phyloP scores from a whole-genome alignment of 106 monocot genomes.

The Vanilla planifolia region DNA sequence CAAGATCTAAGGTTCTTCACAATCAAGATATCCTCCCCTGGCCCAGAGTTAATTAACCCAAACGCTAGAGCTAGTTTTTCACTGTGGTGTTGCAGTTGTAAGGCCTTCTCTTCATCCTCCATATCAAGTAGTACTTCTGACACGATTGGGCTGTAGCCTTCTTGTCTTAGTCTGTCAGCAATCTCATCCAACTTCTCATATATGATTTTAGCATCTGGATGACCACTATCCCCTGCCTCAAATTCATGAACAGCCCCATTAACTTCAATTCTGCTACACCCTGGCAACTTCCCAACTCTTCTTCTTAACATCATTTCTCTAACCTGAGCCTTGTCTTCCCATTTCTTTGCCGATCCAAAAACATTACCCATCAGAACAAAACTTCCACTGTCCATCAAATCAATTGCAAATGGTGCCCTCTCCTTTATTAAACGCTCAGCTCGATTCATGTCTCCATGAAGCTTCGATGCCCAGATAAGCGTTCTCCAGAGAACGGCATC shows the following conservation, averaged over 20 bases:
- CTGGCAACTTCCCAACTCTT: slow-evolving; percentile 20
- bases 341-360: slow-evolving; percentile 19
- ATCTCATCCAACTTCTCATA: slow-evolving; percentile 35
- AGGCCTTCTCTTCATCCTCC: slow-evolving; percentile 36
- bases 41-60: slow-evolving; percentile 34
- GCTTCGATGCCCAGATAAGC: slow-evolving; percentile 35
- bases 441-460: slow-evolving; percentile 28
- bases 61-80: slow-evolving; percentile 54
- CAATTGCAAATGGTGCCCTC: slow-evolving; percentile 8
- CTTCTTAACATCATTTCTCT: slow-evolving; percentile 17
- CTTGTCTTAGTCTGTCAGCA: slow-evolving; percentile 17
- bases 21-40: slow-evolving; percentile 41
- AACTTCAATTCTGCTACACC: slow-evolving; percentile 44
- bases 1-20: slow-evolving; percentile 58
- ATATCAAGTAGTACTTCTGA: slow-evolving; percentile 42
- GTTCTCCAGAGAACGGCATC: slow-evolving; percentile 41
- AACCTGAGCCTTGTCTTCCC: slow-evolving; percentile 22
- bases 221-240: slow-evolving; percentile 27
- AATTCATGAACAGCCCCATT: slow-evolving; percentile 45
- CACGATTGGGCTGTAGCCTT: slow-evolving; percentile 21
- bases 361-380: slow-evolving; percentile 26
- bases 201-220: slow-evolving; percentile 27
- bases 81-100: slow-evolving; percentile 41
- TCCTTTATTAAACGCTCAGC: slow-evolving; percentile 26
- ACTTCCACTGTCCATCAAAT: slow-evolving; percentile 12